Evolutionary conservation across 306 rosid genomes (phyloP), one percentile per base, ranked within the genome.

Genomic region (Fagus crenata): DNA sequence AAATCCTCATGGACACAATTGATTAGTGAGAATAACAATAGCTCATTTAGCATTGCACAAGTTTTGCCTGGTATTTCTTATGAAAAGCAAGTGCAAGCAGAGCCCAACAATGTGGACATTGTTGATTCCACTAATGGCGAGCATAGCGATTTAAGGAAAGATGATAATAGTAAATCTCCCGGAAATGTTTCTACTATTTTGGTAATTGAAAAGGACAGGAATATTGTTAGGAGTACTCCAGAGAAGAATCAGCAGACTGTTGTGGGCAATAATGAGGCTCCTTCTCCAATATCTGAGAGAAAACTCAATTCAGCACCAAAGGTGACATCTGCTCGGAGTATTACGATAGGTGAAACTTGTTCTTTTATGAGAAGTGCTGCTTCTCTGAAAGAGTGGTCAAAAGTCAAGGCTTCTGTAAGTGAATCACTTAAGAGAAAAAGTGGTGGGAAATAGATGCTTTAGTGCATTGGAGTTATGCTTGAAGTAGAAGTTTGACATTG

Each of bases 1-100:
- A 89, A 87, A 65, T 81, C 83, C 56, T 92, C 98, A 5, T 94
- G 98, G 98, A 92, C 92, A 35, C 92, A 94, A 81, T 78, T 94
- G 85, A 85, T 90, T 54, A 12, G 71, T 37, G 82, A 81, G 71
- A 69, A 67, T 77, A 74, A 58, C 49, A 84, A 9, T 54, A 72
- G 69, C 53, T 78, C 91, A 42, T 94, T 94, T 83, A 90, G 94
- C 88, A 86, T 94, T 67, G 77, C 87, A 18, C 89, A 89, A 59
- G 39, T 89, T 81, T 53, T 91, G 61, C 88, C 90, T 0, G 87
- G 67, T 77, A 64, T 69, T 67, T 71, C 89, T 73, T 81, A 69
- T 43, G 84, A 75, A 35, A 81, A 89, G 65, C 85, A 81, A 76
- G 56, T 12, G 13, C 22, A 40, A 9, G 76, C 39, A 54, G 83